Conservation (phyloP, 176 grass and related monocot species). For the Phoenix roebelenii region DNA sequence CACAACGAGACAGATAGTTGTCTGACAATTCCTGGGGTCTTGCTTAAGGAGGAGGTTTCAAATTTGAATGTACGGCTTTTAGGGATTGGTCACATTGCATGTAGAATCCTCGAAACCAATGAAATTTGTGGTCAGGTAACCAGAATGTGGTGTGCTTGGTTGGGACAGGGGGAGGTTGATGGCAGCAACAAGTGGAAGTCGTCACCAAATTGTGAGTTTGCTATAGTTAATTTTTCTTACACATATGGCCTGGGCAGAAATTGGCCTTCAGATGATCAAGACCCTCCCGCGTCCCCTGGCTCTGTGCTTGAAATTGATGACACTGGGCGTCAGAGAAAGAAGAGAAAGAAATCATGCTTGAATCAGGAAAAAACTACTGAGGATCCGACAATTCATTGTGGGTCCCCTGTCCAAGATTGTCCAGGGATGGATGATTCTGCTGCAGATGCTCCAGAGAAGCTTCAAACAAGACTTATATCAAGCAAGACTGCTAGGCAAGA, state of each 20-base stretch:
- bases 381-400: conserved; percentile 39
- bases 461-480: conserved; percentile 36
- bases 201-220: conserved; percentile 54
- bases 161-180: conserved; percentile 37
- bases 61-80: conserved; percentile 52
- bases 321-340: conserved; percentile 47
- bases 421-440: conserved; percentile 29
- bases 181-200: conserved; percentile 1
- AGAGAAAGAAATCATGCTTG: conserved; percentile 86
- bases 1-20: conserved; percentile 11
- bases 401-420: conserved; percentile 18
- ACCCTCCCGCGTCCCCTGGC: conserved; percentile 38
- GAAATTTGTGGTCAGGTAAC: conserved; percentile 41
- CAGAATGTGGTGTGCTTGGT: conserved; percentile 95
- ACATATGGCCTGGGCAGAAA: conserved; percentile 78
- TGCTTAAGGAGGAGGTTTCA: conserved; percentile 56
- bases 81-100: conserved; percentile 70
- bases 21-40: conserved; percentile 65
- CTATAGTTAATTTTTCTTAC: conserved; percentile 78
- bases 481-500: conserved; percentile 64
- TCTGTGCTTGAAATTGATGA: conserved; percentile 89
- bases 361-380: conserved; percentile 72
- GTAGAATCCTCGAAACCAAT: conserved; percentile 47
- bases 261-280: conserved; percentile 52
- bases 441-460: conserved; percentile 21